These are phyloP conservation scores for Capsicum chinense DNA, from an alignment of 257 asterid genomes.

Conservation along the genomic window DNA sequence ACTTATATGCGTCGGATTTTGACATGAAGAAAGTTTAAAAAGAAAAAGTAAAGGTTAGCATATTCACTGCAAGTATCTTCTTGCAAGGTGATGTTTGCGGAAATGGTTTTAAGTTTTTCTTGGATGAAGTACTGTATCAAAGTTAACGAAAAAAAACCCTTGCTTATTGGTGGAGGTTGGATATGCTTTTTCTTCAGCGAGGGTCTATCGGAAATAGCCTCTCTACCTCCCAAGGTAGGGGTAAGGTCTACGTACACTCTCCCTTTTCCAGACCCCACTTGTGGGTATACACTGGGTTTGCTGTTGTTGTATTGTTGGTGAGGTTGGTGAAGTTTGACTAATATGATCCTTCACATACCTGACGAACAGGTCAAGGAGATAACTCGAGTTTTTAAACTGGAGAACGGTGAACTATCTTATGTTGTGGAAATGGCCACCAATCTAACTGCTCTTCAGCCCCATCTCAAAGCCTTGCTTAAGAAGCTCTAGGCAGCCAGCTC, in stretches of 20 bases:
- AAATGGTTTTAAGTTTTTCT: background rate
- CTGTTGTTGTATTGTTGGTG: too few relatives aligned
- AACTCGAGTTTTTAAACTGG: conserved; percentile 53
- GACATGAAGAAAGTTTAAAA: conserved; percentile 17
- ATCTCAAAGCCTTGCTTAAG: conserved; percentile 60
- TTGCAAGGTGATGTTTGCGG: background rate
- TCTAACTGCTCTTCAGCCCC: conserved; percentile 51
- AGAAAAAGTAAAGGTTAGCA: background rate
- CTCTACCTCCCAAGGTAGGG: too few relatives aligned
- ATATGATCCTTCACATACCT: conserved; percentile 12
- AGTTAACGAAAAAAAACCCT: background rate
- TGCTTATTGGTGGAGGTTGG: background rate
- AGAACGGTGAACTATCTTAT: conserved; percentile 50
- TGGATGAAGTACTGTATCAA: background rate
- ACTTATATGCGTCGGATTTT: background rate
- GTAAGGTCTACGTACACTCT: too few relatives aligned
- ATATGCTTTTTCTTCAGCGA: too few relatives aligned
- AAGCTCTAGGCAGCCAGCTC: conserved; percentile 38
- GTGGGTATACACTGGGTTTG: too few relatives aligned
- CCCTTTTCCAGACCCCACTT: too few relatives aligned
- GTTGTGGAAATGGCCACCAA: conserved; percentile 65
- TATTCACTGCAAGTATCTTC: background rate
- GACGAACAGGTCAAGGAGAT: conserved; percentile 61
- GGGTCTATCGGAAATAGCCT: too few relatives aligned
- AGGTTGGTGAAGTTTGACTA: background rate